Evolutionary conservation across 2,329 filamentous ascomycete genomes (phyloP), one percentile per base, ranked within the genome.

Genomic region (Ceratocystiopsis minuta): DNA sequence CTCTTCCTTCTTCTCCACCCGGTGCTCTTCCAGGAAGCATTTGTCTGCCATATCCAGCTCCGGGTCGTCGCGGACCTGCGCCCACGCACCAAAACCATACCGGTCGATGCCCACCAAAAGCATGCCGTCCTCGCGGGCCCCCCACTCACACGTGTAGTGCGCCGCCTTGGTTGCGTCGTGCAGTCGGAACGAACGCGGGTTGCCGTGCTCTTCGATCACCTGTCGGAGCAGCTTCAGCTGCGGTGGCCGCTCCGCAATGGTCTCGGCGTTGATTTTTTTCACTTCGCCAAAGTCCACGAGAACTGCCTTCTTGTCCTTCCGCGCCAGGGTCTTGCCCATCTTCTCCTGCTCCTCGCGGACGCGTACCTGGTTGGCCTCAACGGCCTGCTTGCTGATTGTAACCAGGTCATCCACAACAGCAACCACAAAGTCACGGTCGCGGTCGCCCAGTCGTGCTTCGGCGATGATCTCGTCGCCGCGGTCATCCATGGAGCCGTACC

Each of bases 231-330:
- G 75, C 45, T 78, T 80, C 67, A 96, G 80, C 54, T 96, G 88
- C 38, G 79, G 74, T 0, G 90, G 88, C 10, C 92, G 79, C 51
- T 96, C 88, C 12, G 94, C 75, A 42, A 95, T 81, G 0, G 90
- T 96, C 60, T 94, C 86, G 1, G 90, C 90, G 55, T 98, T 98
- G 53, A 95, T 74, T 52, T 93, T 87, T 60, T 93, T 93, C 40
- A 95, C 80, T 43, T 87, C 85, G 37, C 81, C 79, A 60, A 87
- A 94, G 56, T 96, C 87, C 53, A 98, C 95, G 37, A 98, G 66
- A 16, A 98, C 84, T 1, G 90, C 90, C 60, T 98, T 98, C 60
- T 85, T 85, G 56, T 98, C 90, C 59, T 98, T 98, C 65, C 96
- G 95, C 0, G 88, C 93, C 42, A 92, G 62, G 3, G 77, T 70